Evolutionary conservation across 768 basidiomycete species (phyloP), one percentile per base, ranked within the genome.

Genomic region (Suillus decipiens): DNA sequence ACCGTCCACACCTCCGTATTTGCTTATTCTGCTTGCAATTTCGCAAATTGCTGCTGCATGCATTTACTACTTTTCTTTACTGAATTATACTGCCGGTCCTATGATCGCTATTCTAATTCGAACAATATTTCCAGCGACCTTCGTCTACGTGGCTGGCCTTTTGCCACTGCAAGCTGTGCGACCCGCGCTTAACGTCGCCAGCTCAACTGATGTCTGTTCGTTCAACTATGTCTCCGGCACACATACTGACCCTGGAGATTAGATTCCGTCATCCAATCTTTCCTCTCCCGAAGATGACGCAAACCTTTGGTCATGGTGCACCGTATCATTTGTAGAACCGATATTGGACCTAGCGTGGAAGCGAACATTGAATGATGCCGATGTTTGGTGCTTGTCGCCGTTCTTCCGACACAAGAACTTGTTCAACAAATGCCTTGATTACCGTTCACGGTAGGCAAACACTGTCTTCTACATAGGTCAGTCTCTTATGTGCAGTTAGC

Each of bases 351-450:
- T 88, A 22, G 84, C 87, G 0, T 78, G 72, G 63, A 73, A 75
- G 47, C 77, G 82, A 60, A 88, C 86, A 12, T 64, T 80, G 10
- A 70, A 78, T 41, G 77, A 75, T 15, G 65, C 71, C 41, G 78
- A 90, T 69, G 83, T 89, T 8, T 90, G 89, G 88, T 74, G 70
- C 12, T 76, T 90, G 36, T 89, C 88, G 3, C 89, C 89, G 0
- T 88, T 82, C 64, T 88, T 90, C 73, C 79, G 78, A 33, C 88
- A 90, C 70, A 85, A 83, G 67, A 89, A 87, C 67, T 76, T 90
- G 14, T 90, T 89, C 71, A 78, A 74, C 45, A 90, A 89, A 71
- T 86, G 79, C 65, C 70, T 89, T 39, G 76, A 81, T 68, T 87
- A 89, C 71, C 79, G 77, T 61, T 66, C 72, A 50, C 67, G 68